phyloP scores from a whole-genome alignment of 139 green algal species.

The Auxenochlorella protothecoides region DNA sequence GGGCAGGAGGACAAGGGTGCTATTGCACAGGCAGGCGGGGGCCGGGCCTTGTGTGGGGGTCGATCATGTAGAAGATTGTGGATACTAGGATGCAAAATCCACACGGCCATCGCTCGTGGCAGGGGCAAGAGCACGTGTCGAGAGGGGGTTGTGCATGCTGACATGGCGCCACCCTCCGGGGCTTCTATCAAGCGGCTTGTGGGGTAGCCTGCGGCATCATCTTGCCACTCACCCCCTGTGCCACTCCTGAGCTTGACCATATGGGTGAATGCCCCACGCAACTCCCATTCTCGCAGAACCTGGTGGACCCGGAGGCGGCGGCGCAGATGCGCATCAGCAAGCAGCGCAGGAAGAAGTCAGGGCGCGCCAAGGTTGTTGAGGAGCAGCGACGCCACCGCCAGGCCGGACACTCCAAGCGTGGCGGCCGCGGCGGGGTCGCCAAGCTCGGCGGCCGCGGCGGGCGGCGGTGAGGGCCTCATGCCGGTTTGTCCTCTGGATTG shows the following conservation, averaged over 20 bases:
- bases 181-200: not conserved
- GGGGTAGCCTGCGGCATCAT: not conserved
- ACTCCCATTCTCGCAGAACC: slow-evolving; percentile 18
- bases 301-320: slow-evolving; percentile 69
- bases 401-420: slow-evolving; percentile 6
- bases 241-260: not conserved
- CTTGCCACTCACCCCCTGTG: not conserved
- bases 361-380: slow-evolving; percentile 63
- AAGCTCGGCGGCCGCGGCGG: too few relatives aligned
- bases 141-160: too few relatives aligned
- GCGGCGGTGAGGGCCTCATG: too few relatives aligned
- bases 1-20: too few relatives aligned
- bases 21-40: too few relatives aligned
- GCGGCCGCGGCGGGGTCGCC: too few relatives aligned
- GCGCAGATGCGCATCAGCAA: slow-evolving; percentile 39
- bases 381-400: slow-evolving; percentile 39
- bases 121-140: too few relatives aligned
- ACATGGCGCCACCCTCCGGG: not conserved
- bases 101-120: too few relatives aligned
- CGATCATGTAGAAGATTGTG: too few relatives aligned
- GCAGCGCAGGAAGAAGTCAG: slow-evolving; percentile 38
- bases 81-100: too few relatives aligned
- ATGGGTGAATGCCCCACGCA: not conserved
- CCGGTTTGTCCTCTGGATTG: too few relatives aligned
- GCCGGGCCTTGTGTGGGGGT: too few relatives aligned